Percentiles rank a stretch among this genome's conserved stretches.
These are phyloP conservation scores for Sanghuangporus baumii DNA, from an alignment of 1,284 basidiomycete genomes.

Conservation along the genomic window DNA sequence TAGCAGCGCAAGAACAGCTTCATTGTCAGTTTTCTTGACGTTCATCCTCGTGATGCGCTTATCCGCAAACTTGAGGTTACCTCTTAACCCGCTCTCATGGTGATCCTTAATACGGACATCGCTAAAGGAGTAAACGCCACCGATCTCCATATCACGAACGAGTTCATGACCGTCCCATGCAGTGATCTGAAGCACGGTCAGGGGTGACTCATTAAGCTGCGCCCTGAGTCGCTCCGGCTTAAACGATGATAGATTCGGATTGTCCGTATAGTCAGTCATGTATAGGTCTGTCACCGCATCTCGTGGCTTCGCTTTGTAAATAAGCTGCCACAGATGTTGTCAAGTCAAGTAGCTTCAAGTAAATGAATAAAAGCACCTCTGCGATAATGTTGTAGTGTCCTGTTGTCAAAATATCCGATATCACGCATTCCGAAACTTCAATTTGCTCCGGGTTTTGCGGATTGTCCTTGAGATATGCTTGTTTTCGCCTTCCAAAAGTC, in stretches of 20 bases:
- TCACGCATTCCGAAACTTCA: neutral
- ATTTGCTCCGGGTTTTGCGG: neutral
- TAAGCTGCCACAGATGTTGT: slow-evolving; percentile 31
- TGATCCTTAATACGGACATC: slow-evolving; percentile 44
- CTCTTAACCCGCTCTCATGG: slow-evolving; percentile 31
- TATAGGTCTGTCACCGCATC: slow-evolving; percentile 38
- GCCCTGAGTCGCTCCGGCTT: slow-evolving; percentile 18
- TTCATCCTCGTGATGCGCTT: slow-evolving; percentile 43
- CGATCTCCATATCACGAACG: slow-evolving; percentile 34
- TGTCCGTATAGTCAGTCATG: slow-evolving; percentile 63
- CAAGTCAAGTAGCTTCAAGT: neutral
- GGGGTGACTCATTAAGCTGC: slow-evolving; percentile 39
- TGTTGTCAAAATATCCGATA: slow-evolving; percentile 8
- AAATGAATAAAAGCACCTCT: slow-evolving; percentile 4
- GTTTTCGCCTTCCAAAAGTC: slow-evolving; percentile 44
- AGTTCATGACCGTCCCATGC: slow-evolving; percentile 41
- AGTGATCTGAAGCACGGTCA: slow-evolving; percentile 49
- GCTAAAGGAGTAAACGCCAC: slow-evolving; percentile 42
- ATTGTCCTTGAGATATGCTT: slow-evolving; percentile 13
- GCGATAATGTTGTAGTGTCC: slow-evolving; percentile 11
- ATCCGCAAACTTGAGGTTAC: slow-evolving; percentile 52
- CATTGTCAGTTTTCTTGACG: slow-evolving; percentile 27
- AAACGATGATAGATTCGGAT: slow-evolving; percentile 34
- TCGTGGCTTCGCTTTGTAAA: slow-evolving; percentile 34
- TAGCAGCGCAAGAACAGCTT: slow-evolving; percentile 28